Base-by-base conservation (phyloP, 805 yeast species). In the Saccharomycopsis microspora region DNA sequence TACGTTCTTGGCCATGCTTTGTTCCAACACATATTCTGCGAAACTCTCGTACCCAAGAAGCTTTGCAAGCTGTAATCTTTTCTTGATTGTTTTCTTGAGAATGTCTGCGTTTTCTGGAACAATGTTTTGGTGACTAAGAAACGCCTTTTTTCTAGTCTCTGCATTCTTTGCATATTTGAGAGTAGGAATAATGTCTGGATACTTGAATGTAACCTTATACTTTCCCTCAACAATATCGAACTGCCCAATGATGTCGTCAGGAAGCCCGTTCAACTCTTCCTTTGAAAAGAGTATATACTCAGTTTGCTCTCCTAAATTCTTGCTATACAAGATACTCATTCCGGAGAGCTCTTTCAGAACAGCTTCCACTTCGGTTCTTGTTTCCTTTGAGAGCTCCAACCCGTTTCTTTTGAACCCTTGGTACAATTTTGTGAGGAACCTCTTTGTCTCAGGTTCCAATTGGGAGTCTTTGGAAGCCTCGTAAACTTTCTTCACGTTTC, bases 141-240 rank as follows among this genome's bases (percentile, higher is more conserved):
- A 81, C 1, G 87, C 86, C 8, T 62, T 58, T 58, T 75, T 78
- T 65, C 95, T 75, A 3, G 93, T 83, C 27, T 72, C 74, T 40
- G 78, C 71, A 53, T 64, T 65, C 48, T 71, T 68, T 40, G 94
- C 89, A 61, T 78, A 78, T 60, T 83, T 82, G 62, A 84, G 63
- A n/a, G 82, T 82, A 1, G 94, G 94, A 52, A 81, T 67, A 43
- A 82, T 62, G 59, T 85, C 95, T 1, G 95, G 93, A 57, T 82
- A 83, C 62, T 86, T 85, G 67, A 76, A 84, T 2, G 93, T 82
- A 70, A 86, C 82, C 58, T 81, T 81, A 54, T 61, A 64, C 52
- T 60, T 62, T 28, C 68, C 75, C 27, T 66, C 71, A 29, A 68
- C 65, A 48, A 63, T 64, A 46, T 73, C 82, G 57, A 79, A 81